phyloP scores from a whole-genome alignment of 192 early-diverging fungal genomes.

The Backusella psychrophila region DNA sequence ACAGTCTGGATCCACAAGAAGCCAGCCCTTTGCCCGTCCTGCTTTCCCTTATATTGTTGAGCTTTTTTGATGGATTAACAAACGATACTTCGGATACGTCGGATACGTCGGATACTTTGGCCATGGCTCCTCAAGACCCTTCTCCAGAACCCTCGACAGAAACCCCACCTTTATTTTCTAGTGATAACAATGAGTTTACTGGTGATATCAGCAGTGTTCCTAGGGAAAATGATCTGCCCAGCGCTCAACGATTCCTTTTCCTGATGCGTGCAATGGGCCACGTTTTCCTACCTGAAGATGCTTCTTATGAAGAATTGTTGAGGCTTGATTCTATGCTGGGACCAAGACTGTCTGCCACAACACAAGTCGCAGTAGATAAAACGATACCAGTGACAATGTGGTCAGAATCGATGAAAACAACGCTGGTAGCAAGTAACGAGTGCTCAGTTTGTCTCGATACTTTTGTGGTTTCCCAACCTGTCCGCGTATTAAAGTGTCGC shows the following conservation, averaged over 20 bases:
- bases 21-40: background rate
- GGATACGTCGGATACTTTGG: background rate
- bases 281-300: constrained; percentile 12
- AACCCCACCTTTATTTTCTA: background rate
- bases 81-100: background rate
- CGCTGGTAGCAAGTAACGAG: constrained; percentile 14
- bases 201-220: background rate
- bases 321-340: constrained; percentile 14
- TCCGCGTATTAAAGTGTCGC: constrained; percentile 47
- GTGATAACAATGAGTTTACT: background rate
- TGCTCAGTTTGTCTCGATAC: constrained; percentile 52
- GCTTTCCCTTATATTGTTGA: background rate
- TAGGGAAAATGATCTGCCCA: too few species aligned
- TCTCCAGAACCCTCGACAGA: constrained; percentile 5
- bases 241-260: background rate
- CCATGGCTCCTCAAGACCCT: background rate
- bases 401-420: constrained; percentile 7
- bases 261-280: background rate
- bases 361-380: constrained; percentile 16
- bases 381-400: constrained; percentile 4
- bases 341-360: constrained; percentile 15
- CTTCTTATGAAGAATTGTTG: constrained; percentile 33
- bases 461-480: constrained; percentile 42
- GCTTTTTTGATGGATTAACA: background rate
- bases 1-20: background rate